A percentile compares a stretch with the other conserved stretches of the same genome.
Conservation (phyloP, 495 filamentous ascomycete genomes). For the Parmelia sp. region DNA sequence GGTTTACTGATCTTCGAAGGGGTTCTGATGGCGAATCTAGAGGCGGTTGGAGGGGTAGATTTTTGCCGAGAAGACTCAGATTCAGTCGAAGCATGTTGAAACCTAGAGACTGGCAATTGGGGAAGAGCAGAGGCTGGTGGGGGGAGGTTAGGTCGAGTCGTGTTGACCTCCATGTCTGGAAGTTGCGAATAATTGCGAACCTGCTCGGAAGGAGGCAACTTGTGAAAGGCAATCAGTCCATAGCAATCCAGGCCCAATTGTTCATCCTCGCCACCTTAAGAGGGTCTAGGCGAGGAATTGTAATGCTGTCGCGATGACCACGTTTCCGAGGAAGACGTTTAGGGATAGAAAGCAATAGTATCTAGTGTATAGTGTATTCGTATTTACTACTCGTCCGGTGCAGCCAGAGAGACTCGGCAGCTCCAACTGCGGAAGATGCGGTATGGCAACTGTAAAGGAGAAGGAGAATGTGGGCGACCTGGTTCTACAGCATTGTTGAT, state of each 20-base stretch:
- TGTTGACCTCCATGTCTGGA: constrained; percentile 14
- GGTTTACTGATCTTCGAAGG: constrained; percentile 55
- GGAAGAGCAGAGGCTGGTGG: constrained; percentile 62
- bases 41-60: constrained; percentile 38
- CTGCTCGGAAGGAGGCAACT: neutral
- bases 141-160: constrained; percentile 44
- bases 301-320: neutral
- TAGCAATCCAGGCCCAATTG: neutral
- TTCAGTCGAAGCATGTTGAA: constrained; percentile 53
- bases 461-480: neutral
- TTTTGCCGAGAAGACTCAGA: constrained; percentile 40
- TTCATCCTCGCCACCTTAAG: neutral
- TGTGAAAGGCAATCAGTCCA: neutral
- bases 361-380: too few relatives aligned
- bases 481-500: neutral
- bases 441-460: neutral
- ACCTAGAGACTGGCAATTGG: constrained; percentile 63
- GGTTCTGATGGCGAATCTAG: constrained; percentile 54
- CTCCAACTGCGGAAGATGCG: neutral
- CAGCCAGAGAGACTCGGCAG: neutral
- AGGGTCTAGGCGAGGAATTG: neutral
- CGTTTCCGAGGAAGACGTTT: neutral
- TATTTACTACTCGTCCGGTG: neutral
- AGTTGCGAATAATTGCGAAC: neutral
- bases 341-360: too few relatives aligned